A percentile compares a stretch with the other conserved stretches of the same genome.
Evolutionary conservation across 2,329 filamentous ascomycete species (phyloP).

Genomic region (Colletotrichum paranaense): DNA sequence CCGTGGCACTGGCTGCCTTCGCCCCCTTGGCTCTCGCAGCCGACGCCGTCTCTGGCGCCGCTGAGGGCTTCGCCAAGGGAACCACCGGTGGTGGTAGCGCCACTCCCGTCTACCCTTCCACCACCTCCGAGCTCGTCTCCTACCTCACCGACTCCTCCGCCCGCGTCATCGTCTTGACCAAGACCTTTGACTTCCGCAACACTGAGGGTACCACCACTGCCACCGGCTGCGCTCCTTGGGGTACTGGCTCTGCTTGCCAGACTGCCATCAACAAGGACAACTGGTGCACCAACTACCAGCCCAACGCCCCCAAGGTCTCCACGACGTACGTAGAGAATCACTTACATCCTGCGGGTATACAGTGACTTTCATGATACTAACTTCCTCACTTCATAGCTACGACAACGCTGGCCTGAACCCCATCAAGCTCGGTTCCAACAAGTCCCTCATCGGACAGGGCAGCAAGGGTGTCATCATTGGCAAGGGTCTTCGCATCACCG

Average conservation of each 20-base stretch:
- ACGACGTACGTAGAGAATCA: slow-evolving; percentile 41
- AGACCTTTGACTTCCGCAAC: slow-evolving; percentile 63
- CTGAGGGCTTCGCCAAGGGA: slow-evolving; percentile 53
- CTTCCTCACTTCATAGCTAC: slow-evolving; percentile 40
- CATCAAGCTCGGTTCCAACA: slow-evolving; percentile 67
- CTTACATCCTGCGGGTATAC: background rate
- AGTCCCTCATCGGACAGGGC: slow-evolving; percentile 66
- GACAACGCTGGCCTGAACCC: slow-evolving; percentile 63
- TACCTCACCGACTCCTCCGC: slow-evolving; percentile 66
- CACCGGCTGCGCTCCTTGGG: slow-evolving; percentile 8
- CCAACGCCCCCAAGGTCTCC: slow-evolving; percentile 56
- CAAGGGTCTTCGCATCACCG: slow-evolving; percentile 63
- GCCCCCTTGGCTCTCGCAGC: slow-evolving; percentile 30
- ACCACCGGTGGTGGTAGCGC: slow-evolving; percentile 68
- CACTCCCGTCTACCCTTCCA: slow-evolving; percentile 63
- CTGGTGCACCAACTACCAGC: slow-evolving; percentile 71
- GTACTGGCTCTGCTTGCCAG: slow-evolving; percentile 63
- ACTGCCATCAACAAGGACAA: slow-evolving; percentile 68
- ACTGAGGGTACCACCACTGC: slow-evolving; percentile 3
- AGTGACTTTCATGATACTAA: background rate
- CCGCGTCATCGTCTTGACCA: slow-evolving; percentile 68
- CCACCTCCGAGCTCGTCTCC: slow-evolving; percentile 65
- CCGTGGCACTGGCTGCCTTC: slow-evolving; percentile 33
- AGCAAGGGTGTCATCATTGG: slow-evolving; percentile 65
- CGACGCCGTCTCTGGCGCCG: slow-evolving; percentile 47